Conservation (phyloP, 257 asterid species). For the Solanum tacnaense region DNA sequence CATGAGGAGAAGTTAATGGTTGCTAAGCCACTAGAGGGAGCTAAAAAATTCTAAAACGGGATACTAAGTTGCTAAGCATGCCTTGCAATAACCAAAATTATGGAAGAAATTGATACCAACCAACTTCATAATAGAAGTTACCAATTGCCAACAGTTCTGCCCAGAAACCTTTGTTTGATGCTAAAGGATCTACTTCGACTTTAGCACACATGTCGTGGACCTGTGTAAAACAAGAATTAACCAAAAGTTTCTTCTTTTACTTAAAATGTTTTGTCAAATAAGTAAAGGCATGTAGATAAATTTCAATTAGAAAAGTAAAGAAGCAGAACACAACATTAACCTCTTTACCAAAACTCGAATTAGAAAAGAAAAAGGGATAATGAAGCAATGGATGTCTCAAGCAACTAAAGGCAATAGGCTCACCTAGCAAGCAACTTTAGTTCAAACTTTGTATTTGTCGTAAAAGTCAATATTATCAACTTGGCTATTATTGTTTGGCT, state of each 20-base stretch:
- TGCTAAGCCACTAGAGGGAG: too few relatives aligned
- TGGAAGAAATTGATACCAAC: constrained; percentile 33
- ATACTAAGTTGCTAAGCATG: neutral
- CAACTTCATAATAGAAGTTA: constrained; percentile 97
- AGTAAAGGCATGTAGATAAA: neutral
- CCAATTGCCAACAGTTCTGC: constrained; percentile 70
- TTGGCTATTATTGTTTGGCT: too few relatives aligned
- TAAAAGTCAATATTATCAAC: neutral
- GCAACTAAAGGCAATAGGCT: neutral
- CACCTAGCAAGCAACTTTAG: neutral
- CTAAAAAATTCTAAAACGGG: neutral
- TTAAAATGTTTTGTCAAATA: neutral
- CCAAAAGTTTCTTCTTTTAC: too few relatives aligned
- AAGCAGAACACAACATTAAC: too few relatives aligned
- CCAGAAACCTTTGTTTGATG: constrained; percentile 98
- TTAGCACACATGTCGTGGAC: constrained; percentile 99
- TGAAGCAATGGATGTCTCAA: neutral
- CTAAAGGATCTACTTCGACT: constrained; percentile 90
- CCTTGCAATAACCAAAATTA: neutral
- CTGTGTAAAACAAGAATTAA: constrained; percentile 24
- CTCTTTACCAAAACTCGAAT: neutral
- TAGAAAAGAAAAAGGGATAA: neutral
- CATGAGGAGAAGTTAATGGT: neutral
- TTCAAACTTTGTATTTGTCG: neutral
- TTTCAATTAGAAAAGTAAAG: neutral